A percentile compares a stretch with the other conserved stretches of the same genome.
These are phyloP conservation scores for Termitomyces sp. DNA, from an alignment of 768 basidiomycete genomes.

Conservation along the genomic window DNA sequence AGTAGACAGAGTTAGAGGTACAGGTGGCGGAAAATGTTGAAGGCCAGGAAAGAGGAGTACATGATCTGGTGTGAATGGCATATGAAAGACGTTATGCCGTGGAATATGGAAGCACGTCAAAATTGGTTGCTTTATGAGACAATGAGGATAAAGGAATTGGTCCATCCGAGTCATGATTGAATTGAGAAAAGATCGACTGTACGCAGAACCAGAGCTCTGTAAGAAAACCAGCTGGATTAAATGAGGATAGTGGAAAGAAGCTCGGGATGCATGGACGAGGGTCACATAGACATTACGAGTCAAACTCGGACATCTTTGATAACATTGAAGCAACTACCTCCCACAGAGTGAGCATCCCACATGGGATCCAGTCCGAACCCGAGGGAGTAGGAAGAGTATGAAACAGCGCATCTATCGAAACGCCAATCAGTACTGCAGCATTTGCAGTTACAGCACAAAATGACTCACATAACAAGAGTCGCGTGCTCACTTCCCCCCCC, in stretches of 20 bases:
- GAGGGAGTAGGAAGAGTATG: neutral
- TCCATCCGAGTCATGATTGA: neutral
- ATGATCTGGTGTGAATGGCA: neutral
- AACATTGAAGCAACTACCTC: neutral
- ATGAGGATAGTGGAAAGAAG: neutral
- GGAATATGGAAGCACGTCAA: slow-evolving; percentile 3
- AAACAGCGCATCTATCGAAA: neutral
- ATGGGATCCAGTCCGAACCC: neutral
- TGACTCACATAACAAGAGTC: slow-evolving; percentile 6
- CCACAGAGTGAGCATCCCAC: neutral
- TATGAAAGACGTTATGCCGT: neutral
- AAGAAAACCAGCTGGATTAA: neutral
- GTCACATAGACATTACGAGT: neutral
- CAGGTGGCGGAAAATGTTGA: neutral
- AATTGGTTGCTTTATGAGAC: neutral
- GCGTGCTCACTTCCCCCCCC: neutral
- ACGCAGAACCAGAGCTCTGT: neutral
- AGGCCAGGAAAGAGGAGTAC: neutral
- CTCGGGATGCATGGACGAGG: neutral
- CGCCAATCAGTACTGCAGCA: neutral
- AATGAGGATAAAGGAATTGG: neutral
- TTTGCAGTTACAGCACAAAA: neutral
- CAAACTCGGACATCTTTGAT: neutral
- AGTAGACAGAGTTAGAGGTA: neutral
- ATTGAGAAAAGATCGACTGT: neutral